Conservation (phyloP, 805 yeast species). For the Suhomyces sp. region DNA sequence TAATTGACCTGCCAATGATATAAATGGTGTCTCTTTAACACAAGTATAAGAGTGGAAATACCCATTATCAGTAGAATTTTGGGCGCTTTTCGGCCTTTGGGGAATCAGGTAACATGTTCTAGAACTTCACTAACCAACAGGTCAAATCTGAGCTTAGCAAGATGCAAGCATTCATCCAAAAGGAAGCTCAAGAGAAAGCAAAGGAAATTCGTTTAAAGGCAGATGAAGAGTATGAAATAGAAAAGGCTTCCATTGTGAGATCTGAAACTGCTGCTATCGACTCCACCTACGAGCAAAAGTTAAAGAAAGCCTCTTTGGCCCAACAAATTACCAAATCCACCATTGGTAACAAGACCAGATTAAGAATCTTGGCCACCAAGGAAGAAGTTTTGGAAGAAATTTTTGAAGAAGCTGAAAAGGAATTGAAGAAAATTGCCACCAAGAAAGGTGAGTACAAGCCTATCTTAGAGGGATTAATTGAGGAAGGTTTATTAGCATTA, state of each 20-base stretch:
- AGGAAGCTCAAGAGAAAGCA: slow-evolving; percentile 99
- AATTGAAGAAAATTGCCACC: slow-evolving; percentile 58
- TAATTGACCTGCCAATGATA: too few relatives aligned
- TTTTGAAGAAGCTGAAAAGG: slow-evolving; percentile 64
- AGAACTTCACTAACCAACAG: slow-evolving; percentile 34
- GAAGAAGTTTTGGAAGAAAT: slow-evolving; percentile 72
- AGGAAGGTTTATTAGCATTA: slow-evolving; percentile 69
- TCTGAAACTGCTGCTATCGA: slow-evolving; percentile 89
- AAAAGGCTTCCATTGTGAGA: slow-evolving; percentile 92
- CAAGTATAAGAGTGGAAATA: too few relatives aligned
- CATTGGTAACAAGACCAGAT: slow-evolving; percentile 91
- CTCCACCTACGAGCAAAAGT: slow-evolving; percentile 69
- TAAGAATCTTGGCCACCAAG: slow-evolving; percentile 82
- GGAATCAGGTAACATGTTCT: too few relatives aligned
- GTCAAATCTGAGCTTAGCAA: slow-evolving; percentile 94
- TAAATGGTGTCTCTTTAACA: too few relatives aligned
- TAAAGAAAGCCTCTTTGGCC: slow-evolving; percentile 87
- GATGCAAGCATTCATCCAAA: slow-evolving; percentile 98
- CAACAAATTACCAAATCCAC: slow-evolving; percentile 96
- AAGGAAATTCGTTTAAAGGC: slow-evolving; percentile 94
- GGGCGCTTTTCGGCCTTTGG: too few relatives aligned
- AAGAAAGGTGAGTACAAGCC: slow-evolving; percentile 62
- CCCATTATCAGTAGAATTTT: too few relatives aligned
- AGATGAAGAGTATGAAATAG: slow-evolving; percentile 98
- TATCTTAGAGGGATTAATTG: slow-evolving; percentile 72